Evolutionary conservation across 371 early-diverging fungal species (phyloP).

Genomic region (Rhizopus sp.): DNA sequence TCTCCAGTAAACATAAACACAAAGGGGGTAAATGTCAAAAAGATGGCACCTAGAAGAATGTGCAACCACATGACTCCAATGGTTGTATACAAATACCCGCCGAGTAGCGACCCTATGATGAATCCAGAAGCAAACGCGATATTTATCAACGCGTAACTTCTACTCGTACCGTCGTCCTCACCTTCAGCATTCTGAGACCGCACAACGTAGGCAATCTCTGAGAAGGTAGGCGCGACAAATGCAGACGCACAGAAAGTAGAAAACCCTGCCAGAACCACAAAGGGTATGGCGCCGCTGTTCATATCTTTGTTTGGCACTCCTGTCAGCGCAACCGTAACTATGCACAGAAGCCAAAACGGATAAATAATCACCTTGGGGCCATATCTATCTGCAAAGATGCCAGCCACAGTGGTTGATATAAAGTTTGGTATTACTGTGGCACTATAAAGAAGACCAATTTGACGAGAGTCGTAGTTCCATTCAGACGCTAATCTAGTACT

Average conservation of each 20-base stretch:
- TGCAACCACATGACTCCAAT: constrained; percentile 27
- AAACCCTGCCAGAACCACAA: constrained; percentile 39
- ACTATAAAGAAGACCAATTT: constrained; percentile 54
- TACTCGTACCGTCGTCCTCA: constrained; percentile 42
- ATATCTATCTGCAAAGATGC: constrained; percentile 46
- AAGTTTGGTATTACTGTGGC: constrained; percentile 52
- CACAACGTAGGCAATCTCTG: constrained; percentile 51
- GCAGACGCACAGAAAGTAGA: constrained; percentile 44
- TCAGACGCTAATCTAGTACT: constrained; percentile 42
- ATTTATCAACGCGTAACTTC: constrained; percentile 54
- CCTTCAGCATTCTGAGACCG: constrained; percentile 26
- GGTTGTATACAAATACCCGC: constrained; percentile 19
- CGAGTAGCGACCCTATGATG: constrained; percentile 18
- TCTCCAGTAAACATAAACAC: constrained; percentile 30
- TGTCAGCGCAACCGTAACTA: constrained; percentile 36
- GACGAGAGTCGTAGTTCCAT: constrained; percentile 43
- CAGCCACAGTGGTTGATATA: constrained; percentile 44
- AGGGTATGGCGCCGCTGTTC: constrained; percentile 35
- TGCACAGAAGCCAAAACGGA: constrained; percentile 22
- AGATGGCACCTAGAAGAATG: constrained; percentile 19
- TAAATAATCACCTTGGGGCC: constrained; percentile 44
- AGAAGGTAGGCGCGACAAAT: constrained; percentile 45
- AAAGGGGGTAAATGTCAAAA: constrained; percentile 29
- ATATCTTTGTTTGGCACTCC: constrained; percentile 33
- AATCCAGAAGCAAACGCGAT: constrained; percentile 52